A percentile compares a stretch with the other conserved stretches of the same genome.
phyloP scores from a whole-genome alignment of 163 green algal species.

The Scenedesmus sp. region DNA sequence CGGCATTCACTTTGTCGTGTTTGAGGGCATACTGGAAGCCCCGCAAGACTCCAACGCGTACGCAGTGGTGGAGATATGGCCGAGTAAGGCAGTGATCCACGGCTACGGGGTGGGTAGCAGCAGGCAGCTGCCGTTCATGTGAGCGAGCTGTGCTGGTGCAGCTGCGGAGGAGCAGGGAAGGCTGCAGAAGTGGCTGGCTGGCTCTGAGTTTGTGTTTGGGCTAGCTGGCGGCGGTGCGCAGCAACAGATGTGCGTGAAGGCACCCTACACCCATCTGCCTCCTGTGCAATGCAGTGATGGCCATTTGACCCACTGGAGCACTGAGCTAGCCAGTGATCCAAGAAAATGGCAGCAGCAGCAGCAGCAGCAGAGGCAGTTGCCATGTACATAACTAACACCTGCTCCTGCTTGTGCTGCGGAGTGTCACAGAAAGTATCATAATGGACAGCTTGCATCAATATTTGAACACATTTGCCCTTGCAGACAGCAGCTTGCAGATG shows the following conservation, averaged over 20 bases:
- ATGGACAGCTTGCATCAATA: too few relatives aligned
- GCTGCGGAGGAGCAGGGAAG: neutral
- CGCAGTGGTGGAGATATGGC: constrained; percentile 57
- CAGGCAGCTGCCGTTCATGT: neutral
- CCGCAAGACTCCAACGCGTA: constrained; percentile 62
- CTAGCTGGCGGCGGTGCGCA: neutral
- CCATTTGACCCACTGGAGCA: too few relatives aligned
- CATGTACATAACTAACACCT: neutral
- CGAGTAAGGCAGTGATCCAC: neutral
- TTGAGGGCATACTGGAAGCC: constrained; percentile 77
- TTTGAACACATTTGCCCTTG: too few relatives aligned
- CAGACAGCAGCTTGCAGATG: too few relatives aligned
- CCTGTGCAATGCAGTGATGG: too few relatives aligned
- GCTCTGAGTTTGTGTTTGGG: too few relatives aligned
- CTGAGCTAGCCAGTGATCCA: neutral
- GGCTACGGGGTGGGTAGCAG: neutral
- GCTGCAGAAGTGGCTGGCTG: neutral
- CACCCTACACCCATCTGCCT: too few relatives aligned
- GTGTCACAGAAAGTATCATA: too few relatives aligned
- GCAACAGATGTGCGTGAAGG: too few relatives aligned
- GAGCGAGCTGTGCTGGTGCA: neutral
- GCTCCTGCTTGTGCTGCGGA: too few relatives aligned
- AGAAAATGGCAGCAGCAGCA: neutral
- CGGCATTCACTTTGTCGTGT: constrained; percentile 69
- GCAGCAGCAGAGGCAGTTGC: too few relatives aligned